These are phyloP conservation scores for Pueraria montana DNA, from an alignment of 306 rosid species.

Conservation along the genomic window DNA sequence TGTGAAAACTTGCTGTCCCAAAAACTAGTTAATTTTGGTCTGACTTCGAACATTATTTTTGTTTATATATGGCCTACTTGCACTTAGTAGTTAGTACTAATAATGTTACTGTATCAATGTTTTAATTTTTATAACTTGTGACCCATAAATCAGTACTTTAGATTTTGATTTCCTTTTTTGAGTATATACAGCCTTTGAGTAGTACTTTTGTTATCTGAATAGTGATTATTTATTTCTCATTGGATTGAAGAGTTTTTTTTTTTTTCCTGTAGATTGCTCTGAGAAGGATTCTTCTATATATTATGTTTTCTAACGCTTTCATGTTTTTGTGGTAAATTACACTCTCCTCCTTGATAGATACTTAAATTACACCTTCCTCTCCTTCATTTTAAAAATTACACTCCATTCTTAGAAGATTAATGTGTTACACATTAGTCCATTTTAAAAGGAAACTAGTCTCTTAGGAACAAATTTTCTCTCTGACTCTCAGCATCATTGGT, in stretches of 20 bases:
- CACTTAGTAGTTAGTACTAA: conserved; percentile 15
- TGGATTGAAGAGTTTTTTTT: not conserved
- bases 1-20: conserved; percentile 30
- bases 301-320: not conserved
- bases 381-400: not conserved
- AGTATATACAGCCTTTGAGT: not conserved
- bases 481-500: not conserved
- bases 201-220: not conserved
- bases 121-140: conserved; percentile 13
- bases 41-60: conserved; percentile 12
- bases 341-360: not conserved
- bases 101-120: not conserved
- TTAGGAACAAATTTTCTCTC: not conserved
- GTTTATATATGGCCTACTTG: conserved; percentile 25
- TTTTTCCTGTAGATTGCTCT: not conserved
- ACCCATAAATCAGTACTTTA: not conserved
- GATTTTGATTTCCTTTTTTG: not conserved
- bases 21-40: conserved; percentile 26
- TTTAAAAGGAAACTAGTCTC: no score
- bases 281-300: conserved; percentile 28
- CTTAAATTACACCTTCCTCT: not conserved
- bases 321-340: conserved; percentile 6
- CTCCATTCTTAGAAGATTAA: not conserved
- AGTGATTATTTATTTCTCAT: not conserved
- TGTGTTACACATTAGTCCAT: not conserved